phyloP scores from a whole-genome alignment of 192 early-diverging fungal species.

The Podila horticola region DNA sequence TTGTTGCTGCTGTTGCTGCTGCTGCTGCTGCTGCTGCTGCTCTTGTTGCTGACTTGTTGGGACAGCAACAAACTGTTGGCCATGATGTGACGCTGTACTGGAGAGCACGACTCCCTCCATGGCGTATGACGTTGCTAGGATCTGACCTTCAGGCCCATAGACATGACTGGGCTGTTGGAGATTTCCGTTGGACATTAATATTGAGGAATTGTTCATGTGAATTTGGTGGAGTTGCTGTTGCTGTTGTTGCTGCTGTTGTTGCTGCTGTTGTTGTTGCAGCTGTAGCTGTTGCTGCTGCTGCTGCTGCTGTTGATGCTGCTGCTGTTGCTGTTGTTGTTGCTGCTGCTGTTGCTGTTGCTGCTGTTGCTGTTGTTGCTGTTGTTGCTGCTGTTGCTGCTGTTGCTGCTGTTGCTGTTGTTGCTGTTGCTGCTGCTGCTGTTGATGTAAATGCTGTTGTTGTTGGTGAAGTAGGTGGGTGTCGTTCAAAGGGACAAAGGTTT shows the following conservation, averaged over 20 bases:
- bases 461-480: slow-evolving; percentile 10
- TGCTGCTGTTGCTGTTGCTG: slow-evolving; percentile 20
- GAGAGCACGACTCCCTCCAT: slow-evolving; percentile 46
- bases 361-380: slow-evolving; percentile 6
- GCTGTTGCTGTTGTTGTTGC: slow-evolving; percentile 4
- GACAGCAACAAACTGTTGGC: slow-evolving; percentile 45
- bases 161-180: slow-evolving; percentile 26
- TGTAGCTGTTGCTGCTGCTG: slow-evolving; percentile 26
- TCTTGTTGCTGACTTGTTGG: slow-evolving; percentile 39
- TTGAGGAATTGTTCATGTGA: slow-evolving; percentile 8
- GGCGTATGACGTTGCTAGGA: slow-evolving; percentile 28
- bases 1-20: slow-evolving; percentile 5
- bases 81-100: slow-evolving; percentile 44
- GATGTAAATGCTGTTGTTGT: neutral
- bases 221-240: slow-evolving; percentile 31
- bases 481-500: slow-evolving; percentile 27
- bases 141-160: slow-evolving; percentile 23
- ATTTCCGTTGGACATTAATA: slow-evolving; percentile 22
- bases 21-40: slow-evolving; percentile 22
- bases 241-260: neutral
- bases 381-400: slow-evolving; percentile 12
- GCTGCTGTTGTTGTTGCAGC: slow-evolving; percentile 20
- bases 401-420: slow-evolving; percentile 28
- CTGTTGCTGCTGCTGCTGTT: slow-evolving; percentile 19
- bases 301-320: slow-evolving; percentile 19